phyloP scores from a whole-genome alignment of 2,329 filamentous ascomycete genomes.

The Clarireedia hainanense region DNA sequence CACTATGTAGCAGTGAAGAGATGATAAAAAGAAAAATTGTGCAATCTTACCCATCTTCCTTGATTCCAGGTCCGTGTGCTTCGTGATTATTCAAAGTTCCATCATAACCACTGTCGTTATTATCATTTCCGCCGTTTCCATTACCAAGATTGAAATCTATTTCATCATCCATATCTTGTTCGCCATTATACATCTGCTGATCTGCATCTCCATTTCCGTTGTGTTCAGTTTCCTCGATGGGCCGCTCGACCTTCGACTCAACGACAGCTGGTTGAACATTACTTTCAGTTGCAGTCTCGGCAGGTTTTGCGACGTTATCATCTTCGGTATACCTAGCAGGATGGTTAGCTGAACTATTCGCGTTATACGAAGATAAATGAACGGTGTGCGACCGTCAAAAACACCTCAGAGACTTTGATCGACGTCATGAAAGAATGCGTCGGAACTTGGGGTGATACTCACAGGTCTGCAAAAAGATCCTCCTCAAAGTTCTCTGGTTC shows the following conservation, averaged over 20 bases:
- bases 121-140: conserved; percentile 31
- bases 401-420: background rate
- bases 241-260: conserved; percentile 24
- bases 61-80: conserved; percentile 59
- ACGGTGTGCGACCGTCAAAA: background rate
- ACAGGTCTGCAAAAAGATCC: conserved; percentile 95
- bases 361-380: background rate
- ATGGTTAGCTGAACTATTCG: conserved; percentile 2
- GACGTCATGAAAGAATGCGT: background rate
- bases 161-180: conserved; percentile 47
- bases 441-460: conserved; percentile 34
- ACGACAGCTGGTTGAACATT: conserved; percentile 16
- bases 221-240: conserved; percentile 25
- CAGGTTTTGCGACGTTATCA: conserved; percentile 40
- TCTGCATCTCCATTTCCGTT: conserved; percentile 31
- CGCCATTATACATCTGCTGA: conserved; percentile 37
- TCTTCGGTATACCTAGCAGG: conserved; percentile 57
- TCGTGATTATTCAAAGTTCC: conserved; percentile 25
- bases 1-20: conserved; percentile 7
- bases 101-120: conserved; percentile 13
- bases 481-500: conserved; percentile 80
- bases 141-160: conserved; percentile 50
- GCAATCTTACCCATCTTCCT: conserved; percentile 82
- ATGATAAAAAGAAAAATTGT: conserved; percentile 15
- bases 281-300: conserved; percentile 24